phyloP scores from a whole-genome alignment of 257 asterid genomes.

The Jasminum sambac region DNA sequence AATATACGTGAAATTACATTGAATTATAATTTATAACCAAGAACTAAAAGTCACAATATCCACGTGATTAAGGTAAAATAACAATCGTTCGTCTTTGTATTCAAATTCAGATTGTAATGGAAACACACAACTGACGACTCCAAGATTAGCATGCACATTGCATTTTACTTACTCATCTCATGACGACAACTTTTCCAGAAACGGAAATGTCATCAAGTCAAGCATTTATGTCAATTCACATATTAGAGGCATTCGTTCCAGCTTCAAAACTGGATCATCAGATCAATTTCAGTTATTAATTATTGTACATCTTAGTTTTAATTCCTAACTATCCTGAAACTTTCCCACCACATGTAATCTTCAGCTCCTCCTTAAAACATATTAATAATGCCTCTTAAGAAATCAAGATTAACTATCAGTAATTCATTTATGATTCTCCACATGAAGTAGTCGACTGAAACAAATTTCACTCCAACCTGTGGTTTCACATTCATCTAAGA shows the following conservation, averaged over 20 bases:
- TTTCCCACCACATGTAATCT: background rate
- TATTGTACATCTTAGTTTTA: background rate
- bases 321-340: background rate
- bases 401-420: background rate
- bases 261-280: background rate
- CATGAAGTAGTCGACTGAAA: conserved; percentile 10
- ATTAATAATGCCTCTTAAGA: background rate
- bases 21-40: conserved; percentile 2
- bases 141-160: background rate
- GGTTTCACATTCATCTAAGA: conserved; percentile 2
- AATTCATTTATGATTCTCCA: conserved; percentile 2
- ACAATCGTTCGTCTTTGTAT: background rate
- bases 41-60: conserved; percentile 6
- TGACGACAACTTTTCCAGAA: background rate
- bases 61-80: conserved; percentile 7
- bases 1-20: background rate
- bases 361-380: background rate
- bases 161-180: background rate
- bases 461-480: conserved; percentile 13
- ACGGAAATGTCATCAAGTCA: background rate
- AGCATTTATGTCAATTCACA: conserved; percentile 1
- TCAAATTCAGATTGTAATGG: background rate
- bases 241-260: background rate
- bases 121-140: conserved; percentile 4
- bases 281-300: conserved; percentile 7